These are phyloP conservation scores for Kockiozyma suomiensis DNA, from an alignment of 805 yeast species.

Conservation along the genomic window DNA sequence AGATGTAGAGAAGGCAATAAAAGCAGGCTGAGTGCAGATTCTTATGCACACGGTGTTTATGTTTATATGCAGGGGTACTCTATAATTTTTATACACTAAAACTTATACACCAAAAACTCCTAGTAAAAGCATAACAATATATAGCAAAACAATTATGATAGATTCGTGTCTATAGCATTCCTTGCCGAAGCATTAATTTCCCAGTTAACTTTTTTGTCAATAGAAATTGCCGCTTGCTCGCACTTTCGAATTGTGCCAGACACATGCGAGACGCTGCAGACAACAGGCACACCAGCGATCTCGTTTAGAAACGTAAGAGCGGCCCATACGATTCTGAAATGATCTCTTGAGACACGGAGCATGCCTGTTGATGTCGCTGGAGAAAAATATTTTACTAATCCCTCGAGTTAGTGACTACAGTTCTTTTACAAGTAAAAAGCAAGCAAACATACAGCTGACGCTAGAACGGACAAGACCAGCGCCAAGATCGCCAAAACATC, in stretches of 20 bases:
- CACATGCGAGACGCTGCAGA: constrained; percentile 65
- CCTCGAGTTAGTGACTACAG: not conserved
- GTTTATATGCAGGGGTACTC: too few species aligned
- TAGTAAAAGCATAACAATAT: too few species aligned
- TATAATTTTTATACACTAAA: too few species aligned
- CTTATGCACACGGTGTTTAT: too few species aligned
- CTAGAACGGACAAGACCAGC: constrained; percentile 63
- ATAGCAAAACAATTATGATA: too few species aligned
- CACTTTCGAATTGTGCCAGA: constrained; percentile 82
- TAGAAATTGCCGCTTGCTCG: constrained; percentile 65
- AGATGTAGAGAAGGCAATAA: too few species aligned
- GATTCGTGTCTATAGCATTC: too few species aligned
- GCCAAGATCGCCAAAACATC: constrained; percentile 79
- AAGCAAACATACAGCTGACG: constrained; percentile 44
- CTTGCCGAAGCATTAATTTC: not conserved
- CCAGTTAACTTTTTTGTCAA: constrained; percentile 1
- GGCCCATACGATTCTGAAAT: constrained; percentile 62
- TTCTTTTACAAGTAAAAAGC: not conserved
- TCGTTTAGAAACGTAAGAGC: constrained; percentile 55
- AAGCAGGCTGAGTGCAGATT: too few species aligned
- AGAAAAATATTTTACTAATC: constrained; percentile 71
- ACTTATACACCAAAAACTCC: too few species aligned
- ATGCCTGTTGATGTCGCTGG: constrained; percentile 83
- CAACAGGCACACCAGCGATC: constrained; percentile 53
- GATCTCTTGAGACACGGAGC: constrained; percentile 70